Percentiles rank a stretch among this genome's conserved stretches.
Evolutionary conservation across 2,329 filamentous ascomycete species (phyloP).

Genomic region (Sporothrix curviconia): DNA sequence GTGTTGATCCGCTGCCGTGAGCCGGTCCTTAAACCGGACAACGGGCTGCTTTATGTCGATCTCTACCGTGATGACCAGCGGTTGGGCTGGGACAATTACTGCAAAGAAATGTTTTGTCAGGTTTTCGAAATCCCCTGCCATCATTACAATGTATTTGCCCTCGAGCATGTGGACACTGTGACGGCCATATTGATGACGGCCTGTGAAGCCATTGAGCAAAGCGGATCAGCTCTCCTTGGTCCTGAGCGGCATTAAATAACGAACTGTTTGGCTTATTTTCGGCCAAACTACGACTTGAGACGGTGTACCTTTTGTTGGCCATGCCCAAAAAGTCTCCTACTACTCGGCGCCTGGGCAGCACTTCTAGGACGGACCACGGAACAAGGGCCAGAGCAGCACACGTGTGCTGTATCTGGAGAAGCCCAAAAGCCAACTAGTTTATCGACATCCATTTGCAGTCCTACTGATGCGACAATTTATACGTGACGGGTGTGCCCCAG

Average conservation of each 20-base stretch:
- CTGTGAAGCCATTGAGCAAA: constrained; percentile 23
- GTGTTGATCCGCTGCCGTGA: constrained; percentile 42
- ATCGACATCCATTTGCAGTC: too few species aligned
- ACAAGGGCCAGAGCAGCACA: too few species aligned
- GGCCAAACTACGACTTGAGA: too few species aligned
- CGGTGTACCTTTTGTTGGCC: too few species aligned
- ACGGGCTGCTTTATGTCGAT: constrained; percentile 33
- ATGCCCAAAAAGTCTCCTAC: too few species aligned
- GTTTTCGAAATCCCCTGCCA: constrained; percentile 45
- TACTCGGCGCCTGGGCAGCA: too few species aligned
- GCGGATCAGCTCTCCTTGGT: constrained; percentile 16
- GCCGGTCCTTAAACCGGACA: constrained; percentile 29
- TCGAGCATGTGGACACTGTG: constrained; percentile 23
- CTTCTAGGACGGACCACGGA: too few species aligned
- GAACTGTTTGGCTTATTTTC: too few species aligned
- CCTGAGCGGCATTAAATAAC: neutral
- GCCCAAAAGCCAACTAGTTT: too few species aligned
- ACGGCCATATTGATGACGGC: constrained; percentile 25
- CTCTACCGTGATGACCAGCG: constrained; percentile 33
- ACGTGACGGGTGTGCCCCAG: too few species aligned
- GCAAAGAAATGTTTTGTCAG: constrained; percentile 36
- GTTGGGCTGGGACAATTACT: constrained; percentile 46
- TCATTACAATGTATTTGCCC: constrained; percentile 43
- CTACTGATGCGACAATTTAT: too few species aligned
- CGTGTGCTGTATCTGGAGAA: too few species aligned